Conservation (phyloP, 2,329 filamentous ascomycete species). For the Cordyceps sp. region DNA sequence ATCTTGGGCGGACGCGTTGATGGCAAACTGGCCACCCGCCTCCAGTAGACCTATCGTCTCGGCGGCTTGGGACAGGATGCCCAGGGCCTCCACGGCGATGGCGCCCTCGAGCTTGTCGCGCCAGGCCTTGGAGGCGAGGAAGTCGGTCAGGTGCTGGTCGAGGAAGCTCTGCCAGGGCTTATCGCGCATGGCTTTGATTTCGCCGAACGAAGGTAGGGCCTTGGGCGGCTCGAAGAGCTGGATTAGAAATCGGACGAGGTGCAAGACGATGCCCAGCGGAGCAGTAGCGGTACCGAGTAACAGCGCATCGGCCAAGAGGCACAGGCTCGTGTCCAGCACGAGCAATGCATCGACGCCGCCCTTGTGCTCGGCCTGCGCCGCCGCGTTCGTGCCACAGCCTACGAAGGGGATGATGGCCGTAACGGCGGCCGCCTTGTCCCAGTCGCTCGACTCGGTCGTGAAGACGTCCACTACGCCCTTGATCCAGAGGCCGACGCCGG, state of each 20-base stretch:
- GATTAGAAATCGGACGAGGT: background rate
- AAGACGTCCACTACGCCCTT: background rate
- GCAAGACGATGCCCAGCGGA: background rate
- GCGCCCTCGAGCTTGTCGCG: conserved; percentile 1
- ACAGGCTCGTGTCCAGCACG: background rate
- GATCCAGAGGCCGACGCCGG: background rate
- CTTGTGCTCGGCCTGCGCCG: background rate
- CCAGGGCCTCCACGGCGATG: conserved; percentile 1
- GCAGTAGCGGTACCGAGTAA: background rate
- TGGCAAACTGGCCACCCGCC: background rate
- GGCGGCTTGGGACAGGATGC: background rate
- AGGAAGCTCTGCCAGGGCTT: background rate
- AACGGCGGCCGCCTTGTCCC: background rate
- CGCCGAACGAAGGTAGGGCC: background rate
- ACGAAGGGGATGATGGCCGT: conserved; percentile 1
- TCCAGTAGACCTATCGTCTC: background rate
- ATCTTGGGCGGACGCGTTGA: background rate
- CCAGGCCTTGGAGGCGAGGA: background rate
- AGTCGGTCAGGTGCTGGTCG: background rate
- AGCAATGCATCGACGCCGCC: background rate
- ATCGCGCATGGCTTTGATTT: background rate
- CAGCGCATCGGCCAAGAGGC: background rate
- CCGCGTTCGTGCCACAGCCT: background rate
- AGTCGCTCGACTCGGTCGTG: background rate
- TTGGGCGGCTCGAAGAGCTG: background rate